Evolutionary conservation across 306 rosid genomes (phyloP), one percentile per base, ranked within the genome.

Genomic region (Cucurbita ficifolia): DNA sequence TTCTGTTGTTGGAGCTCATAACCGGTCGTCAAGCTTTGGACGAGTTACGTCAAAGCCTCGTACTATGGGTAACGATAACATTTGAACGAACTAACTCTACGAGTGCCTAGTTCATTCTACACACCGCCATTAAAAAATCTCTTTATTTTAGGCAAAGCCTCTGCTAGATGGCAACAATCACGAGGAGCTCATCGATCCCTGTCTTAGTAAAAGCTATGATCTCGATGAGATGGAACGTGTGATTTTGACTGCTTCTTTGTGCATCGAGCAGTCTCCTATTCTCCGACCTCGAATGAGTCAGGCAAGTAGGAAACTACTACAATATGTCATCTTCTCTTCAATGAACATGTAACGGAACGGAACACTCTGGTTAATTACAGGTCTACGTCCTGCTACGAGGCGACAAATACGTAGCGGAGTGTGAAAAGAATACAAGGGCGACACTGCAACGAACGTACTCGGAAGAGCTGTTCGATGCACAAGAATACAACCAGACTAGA

Each of bases 401-500:
- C 12, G 92, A 88, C 49, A 79, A 84, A 4, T 22, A 55, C 6
- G 76, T 52, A 18, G 50, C 12, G 10, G 80, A 83, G 70, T 57
- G 78, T 35, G 73, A 68, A 75, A 62, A 68, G 51, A 77, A 42
- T 17, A 70, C 17, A 73, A 83, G 80, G 75, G 18, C 51, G 56
- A 5, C 78, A 70, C 14, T 80, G 57, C 88, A 17, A 24, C 88
- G 96, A 84, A 88, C 95, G 45, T 89, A 84, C 86, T 89, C 97
- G 0, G 95, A 91, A 82, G 97, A 91, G 85, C 81, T 91, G 11
- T 19, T 84, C 13, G 97, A 94, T 67, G 91, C 64, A 6, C 92
- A 83, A 76, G 99, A 89, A 63, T 95, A 91, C 87, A 89, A 91
- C 87, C 85, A 90, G 49, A 88, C 96, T 17, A 91, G 83, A 79